A percentile compares a stretch with the other conserved stretches of the same genome.
Conservation (phyloP, 371 early-diverging fungal species). For the Mucor racemosus region DNA sequence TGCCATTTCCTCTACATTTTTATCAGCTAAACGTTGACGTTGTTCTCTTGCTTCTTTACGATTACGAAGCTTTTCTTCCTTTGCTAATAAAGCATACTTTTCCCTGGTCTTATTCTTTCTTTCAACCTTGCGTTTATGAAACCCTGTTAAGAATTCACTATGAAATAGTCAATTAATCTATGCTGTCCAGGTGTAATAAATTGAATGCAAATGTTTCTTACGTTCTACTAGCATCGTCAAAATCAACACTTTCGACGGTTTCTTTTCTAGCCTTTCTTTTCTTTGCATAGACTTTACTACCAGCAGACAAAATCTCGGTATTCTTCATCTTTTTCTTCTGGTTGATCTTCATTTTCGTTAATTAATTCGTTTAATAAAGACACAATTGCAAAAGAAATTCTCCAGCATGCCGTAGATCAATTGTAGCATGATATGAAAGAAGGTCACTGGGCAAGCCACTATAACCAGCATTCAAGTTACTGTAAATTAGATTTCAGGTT, state of each 20-base stretch:
- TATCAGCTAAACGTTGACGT: constrained; percentile 47
- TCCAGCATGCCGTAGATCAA: neutral
- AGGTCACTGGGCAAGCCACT: constrained; percentile 15
- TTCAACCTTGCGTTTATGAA: constrained; percentile 80
- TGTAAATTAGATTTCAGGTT: neutral
- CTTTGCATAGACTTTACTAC: constrained; percentile 71
- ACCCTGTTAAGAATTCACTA: constrained; percentile 81
- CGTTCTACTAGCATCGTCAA: constrained; percentile 68
- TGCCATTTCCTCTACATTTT: constrained; percentile 51
- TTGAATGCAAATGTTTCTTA: constrained; percentile 28
- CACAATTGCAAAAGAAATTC: neutral
- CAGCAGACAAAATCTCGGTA: constrained; percentile 66
- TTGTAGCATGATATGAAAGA: constrained; percentile 7
- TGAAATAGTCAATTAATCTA: neutral
- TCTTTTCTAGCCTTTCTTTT: constrained; percentile 71
- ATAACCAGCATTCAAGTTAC: neutral
- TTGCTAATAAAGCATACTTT: constrained; percentile 54
- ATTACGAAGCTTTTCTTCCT: constrained; percentile 59
- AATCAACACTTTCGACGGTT: constrained; percentile 65
- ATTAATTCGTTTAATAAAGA: neutral
- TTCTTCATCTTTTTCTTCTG: constrained; percentile 48
- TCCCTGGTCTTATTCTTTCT: constrained; percentile 66
- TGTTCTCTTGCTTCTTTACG: constrained; percentile 58
- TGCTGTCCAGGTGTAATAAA: neutral
- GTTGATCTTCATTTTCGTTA: constrained; percentile 16